Evolutionary conservation across 2,329 filamentous ascomycete species (phyloP).

Genomic region (Epichloe amarillans): DNA sequence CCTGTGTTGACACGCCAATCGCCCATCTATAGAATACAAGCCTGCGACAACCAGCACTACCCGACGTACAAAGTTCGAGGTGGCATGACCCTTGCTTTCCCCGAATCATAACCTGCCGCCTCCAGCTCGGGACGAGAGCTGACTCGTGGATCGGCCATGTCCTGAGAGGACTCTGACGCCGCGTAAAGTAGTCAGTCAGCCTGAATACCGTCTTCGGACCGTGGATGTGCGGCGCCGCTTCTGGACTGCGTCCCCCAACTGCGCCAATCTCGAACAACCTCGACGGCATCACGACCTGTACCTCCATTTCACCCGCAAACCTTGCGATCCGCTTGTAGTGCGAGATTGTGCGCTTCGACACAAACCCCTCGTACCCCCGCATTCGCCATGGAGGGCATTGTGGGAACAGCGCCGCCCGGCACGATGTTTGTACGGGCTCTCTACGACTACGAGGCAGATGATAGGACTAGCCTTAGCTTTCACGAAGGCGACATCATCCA

Average conservation of each 20-base stretch:
- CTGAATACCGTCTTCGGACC: not conserved
- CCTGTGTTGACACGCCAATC: not conserved
- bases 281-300: not conserved
- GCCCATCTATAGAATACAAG: not conserved
- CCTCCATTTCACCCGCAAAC: not conserved
- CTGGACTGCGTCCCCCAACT: not conserved
- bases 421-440: slow-evolving; percentile 87
- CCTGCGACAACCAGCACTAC: not conserved
- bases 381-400: slow-evolving; percentile 44
- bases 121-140: slow-evolving; percentile 17
- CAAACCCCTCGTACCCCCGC: slow-evolving; percentile 2
- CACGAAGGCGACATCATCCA: slow-evolving; percentile 95
- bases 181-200: slow-evolving; percentile 7
- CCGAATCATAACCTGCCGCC: slow-evolving; percentile 9
- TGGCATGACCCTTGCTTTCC: slow-evolving; percentile 11
- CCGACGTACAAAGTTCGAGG: slow-evolving; percentile 1
- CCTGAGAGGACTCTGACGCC: slow-evolving; percentile 20
- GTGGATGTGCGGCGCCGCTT: slow-evolving; percentile 1
- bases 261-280: not conserved
- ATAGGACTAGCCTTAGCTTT: slow-evolving; percentile 92
- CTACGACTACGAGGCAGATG: slow-evolving; percentile 96
- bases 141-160: slow-evolving; percentile 19
- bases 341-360: slow-evolving; percentile 1
- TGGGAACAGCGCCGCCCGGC: slow-evolving; percentile 45
- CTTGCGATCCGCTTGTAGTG: not conserved